Base-by-base conservation (phyloP, 768 basidiomycete genomes). In the Lactarius hatsudake region DNA sequence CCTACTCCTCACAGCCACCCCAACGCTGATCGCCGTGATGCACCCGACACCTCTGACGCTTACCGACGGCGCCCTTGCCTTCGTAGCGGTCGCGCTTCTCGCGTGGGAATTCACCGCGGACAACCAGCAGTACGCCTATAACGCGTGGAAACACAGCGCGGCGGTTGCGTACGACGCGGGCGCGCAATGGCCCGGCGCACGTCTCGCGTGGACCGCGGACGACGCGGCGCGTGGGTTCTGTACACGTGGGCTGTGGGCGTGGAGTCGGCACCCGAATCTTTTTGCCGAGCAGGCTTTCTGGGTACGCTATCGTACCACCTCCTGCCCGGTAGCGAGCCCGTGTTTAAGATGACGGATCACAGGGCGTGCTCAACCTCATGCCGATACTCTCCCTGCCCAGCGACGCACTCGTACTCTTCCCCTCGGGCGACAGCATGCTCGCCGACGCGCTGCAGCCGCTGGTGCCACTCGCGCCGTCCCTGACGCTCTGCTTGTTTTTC, bases 261-360 rank as follows among this genome's bases (percentile, higher is more conserved):
- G 87, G 81, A 87, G 86, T 2, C 81, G 96, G 20, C 96, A 98
- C 76, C 95, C 96, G 45, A 98, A 98, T 76, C 96, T 94, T 75
- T 78, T 88, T 1, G 94, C 91, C 75, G 96, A 98, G 75, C 94
- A 96, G 76, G 76, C 79, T 18, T 94, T 96, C 78, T 96, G 90
- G 90, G 89, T 91, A 69, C 55, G 86, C 79, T 17, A 4, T 34
- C 54, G 48, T 59, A 34, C 60, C 28, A 1, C 45, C 30, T 56
- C 40, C 38, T 38, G 36, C 13, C 12, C 13, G 13, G 38, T 26
- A 4, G 26, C 13, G 9, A 4, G 26, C 13, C 7, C n/a, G 8
- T 48, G 18, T 32, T 45, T n/a, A 57, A 36, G 53, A 6, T 36
- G 32, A 34, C 40, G 59, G n/a, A 15, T 32, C 57, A 34, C 71